Percentiles rank a stretch among this genome's conserved stretches.
Evolutionary conservation across 2,329 filamentous ascomycete genomes (phyloP).

Genomic region (Ilyonectria sp.): DNA sequence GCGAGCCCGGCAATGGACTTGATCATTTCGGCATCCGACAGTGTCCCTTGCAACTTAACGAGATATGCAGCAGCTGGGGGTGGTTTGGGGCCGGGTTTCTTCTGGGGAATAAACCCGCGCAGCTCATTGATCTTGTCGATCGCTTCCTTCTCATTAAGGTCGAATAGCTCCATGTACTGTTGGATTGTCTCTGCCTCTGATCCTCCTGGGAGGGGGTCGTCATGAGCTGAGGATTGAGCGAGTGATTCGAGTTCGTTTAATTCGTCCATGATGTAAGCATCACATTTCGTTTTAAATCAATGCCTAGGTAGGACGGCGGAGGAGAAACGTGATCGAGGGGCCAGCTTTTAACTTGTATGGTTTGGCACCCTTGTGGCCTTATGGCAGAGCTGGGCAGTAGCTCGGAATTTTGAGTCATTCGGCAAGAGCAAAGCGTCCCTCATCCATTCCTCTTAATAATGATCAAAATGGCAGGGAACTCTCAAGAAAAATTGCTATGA

Average conservation of each 20-base stretch:
- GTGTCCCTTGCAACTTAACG: slow-evolving; percentile 17
- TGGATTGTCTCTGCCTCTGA: slow-evolving; percentile 9
- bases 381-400: neutral
- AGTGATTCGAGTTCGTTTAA: slow-evolving; percentile 23
- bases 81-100: neutral
- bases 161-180: slow-evolving; percentile 31
- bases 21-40: slow-evolving; percentile 18
- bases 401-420: slow-evolving; percentile 20
- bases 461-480: neutral
- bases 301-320: too few species aligned
- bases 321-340: neutral
- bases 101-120: slow-evolving; percentile 12
- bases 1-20: slow-evolving; percentile 19
- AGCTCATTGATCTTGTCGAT: slow-evolving; percentile 26
- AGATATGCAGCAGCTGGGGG: slow-evolving; percentile 24
- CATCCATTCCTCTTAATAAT: neutral
- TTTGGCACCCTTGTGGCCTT: neutral
- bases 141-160: slow-evolving; percentile 18
- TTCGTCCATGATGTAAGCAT: slow-evolving; percentile 8
- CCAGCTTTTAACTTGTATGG: neutral
- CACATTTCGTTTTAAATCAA: neutral
- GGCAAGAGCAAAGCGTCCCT: neutral
- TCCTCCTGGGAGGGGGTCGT: neutral
- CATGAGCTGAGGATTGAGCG: slow-evolving; percentile 7
- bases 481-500: neutral